These are phyloP conservation scores for Austroboletus eburneus DNA, from an alignment of 768 basidiomycete species.

Conservation along the genomic window DNA sequence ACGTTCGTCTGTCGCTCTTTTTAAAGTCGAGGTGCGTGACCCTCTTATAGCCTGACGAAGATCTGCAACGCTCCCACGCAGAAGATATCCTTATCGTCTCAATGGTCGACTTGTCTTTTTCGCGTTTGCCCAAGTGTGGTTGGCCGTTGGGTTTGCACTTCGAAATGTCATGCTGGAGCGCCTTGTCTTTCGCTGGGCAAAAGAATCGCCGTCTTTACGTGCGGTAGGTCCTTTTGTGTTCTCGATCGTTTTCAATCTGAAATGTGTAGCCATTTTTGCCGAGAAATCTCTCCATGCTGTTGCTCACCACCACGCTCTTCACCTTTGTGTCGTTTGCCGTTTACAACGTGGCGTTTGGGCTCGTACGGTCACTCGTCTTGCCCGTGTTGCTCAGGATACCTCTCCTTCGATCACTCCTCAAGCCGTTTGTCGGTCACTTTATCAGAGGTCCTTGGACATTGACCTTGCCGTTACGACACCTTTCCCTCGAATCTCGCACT, in stretches of 20 bases:
- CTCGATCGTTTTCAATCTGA: too few species aligned
- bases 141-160: constrained; percentile 46
- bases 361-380: constrained; percentile 42
- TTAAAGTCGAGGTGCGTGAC: constrained; percentile 25
- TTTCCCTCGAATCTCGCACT: constrained; percentile 42
- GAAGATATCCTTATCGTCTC: constrained; percentile 72
- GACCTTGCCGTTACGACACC: constrained; percentile 45
- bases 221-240: constrained; percentile 17
- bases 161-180: constrained; percentile 64
- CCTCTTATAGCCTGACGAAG: not conserved
- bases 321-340: constrained; percentile 34
- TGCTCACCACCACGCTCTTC: constrained; percentile 41
- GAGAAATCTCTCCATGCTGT: constrained; percentile 6
- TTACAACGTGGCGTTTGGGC: constrained; percentile 44
- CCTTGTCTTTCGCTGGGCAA: constrained; percentile 45
- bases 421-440: constrained; percentile 64
- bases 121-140: constrained; percentile 45
- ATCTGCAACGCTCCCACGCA: constrained; percentile 21
- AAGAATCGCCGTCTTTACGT: constrained; percentile 7
- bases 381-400: constrained; percentile 57
- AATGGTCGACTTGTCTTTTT: constrained; percentile 67
- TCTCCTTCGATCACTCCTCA: constrained; percentile 44
- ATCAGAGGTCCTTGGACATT: constrained; percentile 53
- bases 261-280: too few species aligned
- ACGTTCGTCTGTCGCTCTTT: too few species aligned